These are phyloP conservation scores for Pogostemon cablin DNA, from an alignment of 257 asterid species.

Conservation along the genomic window DNA sequence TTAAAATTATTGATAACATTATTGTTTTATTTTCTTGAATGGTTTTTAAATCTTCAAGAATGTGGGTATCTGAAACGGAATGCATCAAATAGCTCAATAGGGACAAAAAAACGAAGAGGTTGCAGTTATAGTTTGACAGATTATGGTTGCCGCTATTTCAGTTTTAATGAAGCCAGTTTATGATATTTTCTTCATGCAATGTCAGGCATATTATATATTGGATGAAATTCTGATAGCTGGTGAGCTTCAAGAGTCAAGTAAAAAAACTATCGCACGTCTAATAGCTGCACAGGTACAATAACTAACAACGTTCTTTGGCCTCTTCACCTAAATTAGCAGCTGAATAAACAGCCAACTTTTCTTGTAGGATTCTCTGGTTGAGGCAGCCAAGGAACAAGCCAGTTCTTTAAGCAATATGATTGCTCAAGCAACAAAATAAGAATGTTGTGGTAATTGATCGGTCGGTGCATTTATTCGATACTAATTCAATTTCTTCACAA, in stretches of 20 bases:
- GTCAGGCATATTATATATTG: conserved; percentile 89
- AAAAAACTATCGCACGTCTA: conserved; percentile 95
- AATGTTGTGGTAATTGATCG: conserved; percentile 27
- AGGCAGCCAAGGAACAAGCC: conserved; percentile 95
- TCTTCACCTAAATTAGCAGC: conserved; percentile 2
- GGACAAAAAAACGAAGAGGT: neutral
- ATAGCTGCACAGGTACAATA: conserved; percentile 87
- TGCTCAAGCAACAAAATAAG: conserved; percentile 93
- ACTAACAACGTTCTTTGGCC: neutral
- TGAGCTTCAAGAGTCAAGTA: conserved; percentile 98
- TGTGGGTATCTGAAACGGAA: neutral
- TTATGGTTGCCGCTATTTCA: neutral
- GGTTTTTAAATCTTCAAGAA: neutral
- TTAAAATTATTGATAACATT: neutral
- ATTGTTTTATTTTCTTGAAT: neutral
- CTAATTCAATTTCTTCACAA: neutral
- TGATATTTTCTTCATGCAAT: conserved; percentile 27
- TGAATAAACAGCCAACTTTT: conserved; percentile 12
- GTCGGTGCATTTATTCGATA: neutral
- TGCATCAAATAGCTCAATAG: neutral
- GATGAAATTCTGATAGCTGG: conserved; percentile 97
- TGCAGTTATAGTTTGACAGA: neutral
- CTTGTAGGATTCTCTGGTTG: conserved; percentile 91
- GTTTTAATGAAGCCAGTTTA: neutral
- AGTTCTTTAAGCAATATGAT: conserved; percentile 82